phyloP scores from a whole-genome alignment of 1,284 basidiomycete species.

The Trichosporon asahii region DNA sequence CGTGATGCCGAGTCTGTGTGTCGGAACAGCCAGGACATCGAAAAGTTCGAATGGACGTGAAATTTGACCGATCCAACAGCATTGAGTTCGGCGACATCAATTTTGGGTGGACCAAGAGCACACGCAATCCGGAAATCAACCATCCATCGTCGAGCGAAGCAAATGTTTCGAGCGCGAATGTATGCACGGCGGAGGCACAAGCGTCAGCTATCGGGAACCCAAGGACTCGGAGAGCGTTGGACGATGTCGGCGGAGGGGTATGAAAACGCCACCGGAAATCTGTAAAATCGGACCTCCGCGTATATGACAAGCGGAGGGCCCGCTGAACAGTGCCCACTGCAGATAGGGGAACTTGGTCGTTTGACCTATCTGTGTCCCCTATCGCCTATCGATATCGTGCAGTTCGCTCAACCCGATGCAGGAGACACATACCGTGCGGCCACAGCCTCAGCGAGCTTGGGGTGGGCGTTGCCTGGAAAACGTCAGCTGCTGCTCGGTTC shows the following conservation, averaged over 20 bases:
- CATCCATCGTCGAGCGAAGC: neutral
- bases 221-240: neutral
- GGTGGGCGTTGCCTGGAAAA: conserved; percentile 86
- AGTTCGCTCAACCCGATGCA: neutral
- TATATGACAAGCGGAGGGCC: neutral
- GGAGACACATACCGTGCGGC: conserved; percentile 78
- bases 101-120: neutral
- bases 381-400: neutral
- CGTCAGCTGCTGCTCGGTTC: neutral
- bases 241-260: neutral
- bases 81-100: neutral
- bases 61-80: conserved; percentile 1
- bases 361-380: neutral
- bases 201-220: neutral
- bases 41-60: neutral
- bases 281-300: conserved; percentile 9
- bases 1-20: conserved; percentile 76
- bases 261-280: conserved; percentile 8
- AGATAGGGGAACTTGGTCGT: neutral
- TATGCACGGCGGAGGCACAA: neutral
- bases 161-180: neutral
- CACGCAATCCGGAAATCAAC: neutral
- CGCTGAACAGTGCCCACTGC: neutral
- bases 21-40: conserved; percentile 7
- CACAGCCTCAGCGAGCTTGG: conserved; percentile 89